These are phyloP conservation scores for Candida krabiensis DNA, from an alignment of 805 yeast species.

Conservation along the genomic window DNA sequence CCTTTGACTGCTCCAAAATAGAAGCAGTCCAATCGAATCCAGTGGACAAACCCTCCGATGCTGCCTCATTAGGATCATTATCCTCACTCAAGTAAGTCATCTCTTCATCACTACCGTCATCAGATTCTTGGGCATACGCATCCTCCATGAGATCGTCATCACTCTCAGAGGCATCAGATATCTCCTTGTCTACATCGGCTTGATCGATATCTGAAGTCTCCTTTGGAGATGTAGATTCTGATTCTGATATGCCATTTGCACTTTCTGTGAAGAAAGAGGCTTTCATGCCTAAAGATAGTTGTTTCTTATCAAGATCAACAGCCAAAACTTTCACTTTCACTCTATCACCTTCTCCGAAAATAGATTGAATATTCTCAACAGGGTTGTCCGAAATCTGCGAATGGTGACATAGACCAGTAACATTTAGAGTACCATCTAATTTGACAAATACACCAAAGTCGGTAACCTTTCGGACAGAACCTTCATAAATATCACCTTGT, in stretches of 20 bases:
- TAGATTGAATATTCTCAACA: slow-evolving; percentile 54
- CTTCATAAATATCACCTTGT: slow-evolving; percentile 73
- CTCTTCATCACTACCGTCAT: slow-evolving; percentile 22
- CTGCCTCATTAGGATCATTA: slow-evolving; percentile 26
- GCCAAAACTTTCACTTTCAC: slow-evolving; percentile 81
- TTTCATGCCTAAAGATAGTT: slow-evolving; percentile 87
- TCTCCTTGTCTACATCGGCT: slow-evolving; percentile 32
- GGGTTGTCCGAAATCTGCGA: slow-evolving; percentile 76
- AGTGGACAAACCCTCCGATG: slow-evolving; percentile 65
- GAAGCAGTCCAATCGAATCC: slow-evolving; percentile 97
- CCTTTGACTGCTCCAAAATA: slow-evolving; percentile 76
- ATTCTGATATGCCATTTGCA: slow-evolving; percentile 24
- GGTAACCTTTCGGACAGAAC: slow-evolving; percentile 71
- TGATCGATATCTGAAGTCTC: slow-evolving; percentile 32
- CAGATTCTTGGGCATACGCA: slow-evolving; percentile 27
- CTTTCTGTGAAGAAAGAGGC: slow-evolving; percentile 71
- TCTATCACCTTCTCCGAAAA: slow-evolving; percentile 87
- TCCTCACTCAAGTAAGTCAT: slow-evolving; percentile 23
- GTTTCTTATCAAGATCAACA: slow-evolving; percentile 63
- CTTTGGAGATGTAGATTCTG: slow-evolving; percentile 31
- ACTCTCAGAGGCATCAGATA: slow-evolving; percentile 11
- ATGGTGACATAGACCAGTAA: slow-evolving; percentile 86
- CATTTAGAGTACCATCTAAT: slow-evolving; percentile 68
- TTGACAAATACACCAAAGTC: slow-evolving; percentile 91
- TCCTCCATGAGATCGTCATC: slow-evolving; percentile 34